These are phyloP conservation scores for Evernia prunastri DNA, from an alignment of 495 filamentous ascomycete genomes.

Conservation along the genomic window DNA sequence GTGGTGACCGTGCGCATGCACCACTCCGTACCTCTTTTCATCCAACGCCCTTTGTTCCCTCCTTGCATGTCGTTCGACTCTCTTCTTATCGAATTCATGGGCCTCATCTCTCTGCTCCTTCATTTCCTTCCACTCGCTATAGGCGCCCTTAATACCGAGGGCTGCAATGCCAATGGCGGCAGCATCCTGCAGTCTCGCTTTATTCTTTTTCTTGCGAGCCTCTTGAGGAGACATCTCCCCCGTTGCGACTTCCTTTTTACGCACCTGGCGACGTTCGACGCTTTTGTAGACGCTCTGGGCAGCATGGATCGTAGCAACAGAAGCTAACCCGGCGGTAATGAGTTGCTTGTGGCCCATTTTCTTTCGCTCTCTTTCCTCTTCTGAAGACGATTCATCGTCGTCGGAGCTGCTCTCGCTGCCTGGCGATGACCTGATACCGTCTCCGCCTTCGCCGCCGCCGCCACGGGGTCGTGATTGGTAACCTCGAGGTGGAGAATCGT, in stretches of 20 bases:
- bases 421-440: slow-evolving; percentile 39
- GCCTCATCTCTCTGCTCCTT: slow-evolving; percentile 52
- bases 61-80: slow-evolving; percentile 36
- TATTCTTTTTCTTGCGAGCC: slow-evolving; percentile 66
- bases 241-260: slow-evolving; percentile 62
- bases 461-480: slow-evolving; percentile 35
- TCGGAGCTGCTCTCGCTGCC: slow-evolving; percentile 34
- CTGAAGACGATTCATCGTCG: slow-evolving; percentile 43
- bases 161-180: slow-evolving; percentile 78
- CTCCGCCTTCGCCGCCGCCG: slow-evolving; percentile 28
- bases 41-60: slow-evolving; percentile 15
- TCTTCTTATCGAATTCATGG: slow-evolving; percentile 46
- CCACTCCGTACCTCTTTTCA: not conserved
- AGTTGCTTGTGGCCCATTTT: slow-evolving; percentile 81
- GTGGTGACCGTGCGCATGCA: not conserved
- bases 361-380: slow-evolving; percentile 66
- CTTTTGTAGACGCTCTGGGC: slow-evolving; percentile 71
- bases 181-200: slow-evolving; percentile 66
- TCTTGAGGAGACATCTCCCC: slow-evolving; percentile 68
- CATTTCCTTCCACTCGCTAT: slow-evolving; percentile 66
- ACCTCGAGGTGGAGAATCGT: slow-evolving; percentile 29
- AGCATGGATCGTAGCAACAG: slow-evolving; percentile 84
- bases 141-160: slow-evolving; percentile 76
- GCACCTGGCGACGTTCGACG: slow-evolving; percentile 65
- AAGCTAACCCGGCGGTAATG: slow-evolving; percentile 74